Evolutionary conservation across 352 stramenopile genomes (phyloP), one percentile per base, ranked within the genome.

Genomic region (Globisporangium heterothallicum): DNA sequence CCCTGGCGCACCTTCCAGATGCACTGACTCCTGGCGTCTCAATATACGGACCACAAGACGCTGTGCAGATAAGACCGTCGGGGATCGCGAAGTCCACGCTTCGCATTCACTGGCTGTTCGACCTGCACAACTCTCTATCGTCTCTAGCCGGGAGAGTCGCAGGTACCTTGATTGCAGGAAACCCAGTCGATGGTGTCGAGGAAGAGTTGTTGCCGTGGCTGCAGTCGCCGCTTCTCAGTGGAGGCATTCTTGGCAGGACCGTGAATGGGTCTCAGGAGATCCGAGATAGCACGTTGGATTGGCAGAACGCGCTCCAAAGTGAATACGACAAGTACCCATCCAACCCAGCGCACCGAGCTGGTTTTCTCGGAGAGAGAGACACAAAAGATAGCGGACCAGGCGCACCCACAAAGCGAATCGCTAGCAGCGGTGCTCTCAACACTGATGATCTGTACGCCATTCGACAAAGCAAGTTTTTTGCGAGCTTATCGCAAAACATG

Each of bases 171-270:
- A 90, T 94, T 43, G 74, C 82, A 22, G 84, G 82, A 2, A 68
- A 87, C 25, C 84, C 84, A 1, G 63, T 92, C 2, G 78, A 94
- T 63, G 61, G 59, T 3, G 68, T 85, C 3, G 84, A 94, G 67
- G 84, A 94, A 57, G 84, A 94, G 41, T 41, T 94, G 6, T 48
- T 90, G 3, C 82, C 84, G 8, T 94, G 84, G 84, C 54, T 94
- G 19, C 82, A 94, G 51, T 93, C 82, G 9, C 78, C 76, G 18
- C 58, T 94, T 14, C 55, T 94, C 7, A 92, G 80, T 61, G 84
- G 84, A 13, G 84, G 84, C 0, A 66, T 88, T 6, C 66, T 64
- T 16, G 30, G 26, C 6, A 51, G 49, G 14, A 30, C 14, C 18
- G 21, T 50, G 44, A 38, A 22, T 27, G 55, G n/a, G 21, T 21